A percentile compares a stretch with the other conserved stretches of the same genome.
These are phyloP conservation scores for Cladosporium sphaerospermum DNA, from an alignment of 2,329 filamentous ascomycete species.

Conservation along the genomic window DNA sequence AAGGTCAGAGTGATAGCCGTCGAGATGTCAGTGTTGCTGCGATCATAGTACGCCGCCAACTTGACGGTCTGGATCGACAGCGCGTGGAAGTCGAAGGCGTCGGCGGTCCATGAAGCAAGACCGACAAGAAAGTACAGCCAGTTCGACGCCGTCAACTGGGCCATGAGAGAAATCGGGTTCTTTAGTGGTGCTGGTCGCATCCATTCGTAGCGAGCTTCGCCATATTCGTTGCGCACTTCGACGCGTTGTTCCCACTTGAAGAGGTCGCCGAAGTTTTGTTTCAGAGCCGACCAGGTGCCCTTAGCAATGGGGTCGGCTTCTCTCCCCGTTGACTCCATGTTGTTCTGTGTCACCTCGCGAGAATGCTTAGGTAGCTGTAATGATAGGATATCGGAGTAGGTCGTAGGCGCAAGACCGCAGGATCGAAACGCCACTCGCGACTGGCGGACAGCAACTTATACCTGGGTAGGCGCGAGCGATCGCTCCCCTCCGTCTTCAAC, in stretches of 20 bases:
- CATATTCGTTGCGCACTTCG: constrained; percentile 57
- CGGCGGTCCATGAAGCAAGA: constrained; percentile 69
- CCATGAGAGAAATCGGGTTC: constrained; percentile 65
- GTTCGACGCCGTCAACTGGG: constrained; percentile 56
- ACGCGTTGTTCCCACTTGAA: constrained; percentile 71
- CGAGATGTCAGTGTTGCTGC: constrained; percentile 62
- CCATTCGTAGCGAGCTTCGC: constrained; percentile 64
- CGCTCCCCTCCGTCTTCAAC: background rate
- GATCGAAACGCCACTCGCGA: too few species aligned
- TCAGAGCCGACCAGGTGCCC: constrained; percentile 58
- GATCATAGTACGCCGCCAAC: constrained; percentile 53
- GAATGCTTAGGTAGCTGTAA: background rate
- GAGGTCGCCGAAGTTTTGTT: constrained; percentile 58
- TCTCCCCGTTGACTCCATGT: constrained; percentile 27
- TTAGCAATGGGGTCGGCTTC: constrained; percentile 62
- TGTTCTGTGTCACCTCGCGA: constrained; percentile 1
- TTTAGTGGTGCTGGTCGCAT: constrained; percentile 57
- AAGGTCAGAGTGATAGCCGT: constrained; percentile 72
- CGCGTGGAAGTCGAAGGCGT: constrained; percentile 79
- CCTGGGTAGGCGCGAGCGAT: background rate
- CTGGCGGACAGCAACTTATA: too few species aligned
- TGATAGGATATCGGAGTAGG: background rate
- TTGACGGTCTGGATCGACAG: constrained; percentile 72
- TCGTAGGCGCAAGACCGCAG: background rate
- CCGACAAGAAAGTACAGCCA: constrained; percentile 73